A percentile compares a stretch with the other conserved stretches of the same genome.
These are phyloP conservation scores for Conticribra guillardii DNA, from an alignment of 108 stramenopile genomes.

Conservation along the genomic window DNA sequence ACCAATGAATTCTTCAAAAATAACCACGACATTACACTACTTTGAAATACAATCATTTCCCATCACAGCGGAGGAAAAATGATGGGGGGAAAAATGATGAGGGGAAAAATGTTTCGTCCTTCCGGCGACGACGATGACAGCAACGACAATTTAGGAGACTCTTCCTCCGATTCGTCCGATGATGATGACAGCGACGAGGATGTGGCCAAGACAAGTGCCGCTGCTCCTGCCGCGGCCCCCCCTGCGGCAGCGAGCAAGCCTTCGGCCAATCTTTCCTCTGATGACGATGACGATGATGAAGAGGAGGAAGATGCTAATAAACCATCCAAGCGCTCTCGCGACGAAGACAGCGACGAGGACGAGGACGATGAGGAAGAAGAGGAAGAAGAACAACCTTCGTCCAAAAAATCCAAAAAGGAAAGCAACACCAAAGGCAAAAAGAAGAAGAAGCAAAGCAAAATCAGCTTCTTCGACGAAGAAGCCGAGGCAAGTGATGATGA, in stretches of 20 bases:
- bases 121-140: slow-evolving; percentile 33
- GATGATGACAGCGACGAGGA: slow-evolving; percentile 32
- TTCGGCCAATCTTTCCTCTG: slow-evolving; percentile 45
- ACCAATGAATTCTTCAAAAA: background rate
- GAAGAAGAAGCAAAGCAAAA: slow-evolving; percentile 62
- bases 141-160: slow-evolving; percentile 50
- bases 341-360: background rate
- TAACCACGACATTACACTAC: background rate
- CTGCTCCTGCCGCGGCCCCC: background rate
- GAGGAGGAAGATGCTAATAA: slow-evolving; percentile 34
- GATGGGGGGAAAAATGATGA: slow-evolving; percentile 58
- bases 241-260: slow-evolving; percentile 1
- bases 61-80: slow-evolving; percentile 48
- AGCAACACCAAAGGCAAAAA: slow-evolving; percentile 6
- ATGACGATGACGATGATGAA: slow-evolving; percentile 56
- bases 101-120: slow-evolving; percentile 72
- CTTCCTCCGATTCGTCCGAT: slow-evolving; percentile 50
- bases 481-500: slow-evolving; percentile 87
- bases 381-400: background rate
- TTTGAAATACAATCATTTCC: background rate
- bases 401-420: background rate
- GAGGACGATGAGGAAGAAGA: slow-evolving; percentile 10
- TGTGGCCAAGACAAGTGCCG: slow-evolving; percentile 3
- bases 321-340: slow-evolving; percentile 1
- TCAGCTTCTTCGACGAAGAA: slow-evolving; percentile 87